Evolutionary conservation across 2,329 filamentous ascomycete species (phyloP).

Genomic region (Exophiala mesophila): DNA sequence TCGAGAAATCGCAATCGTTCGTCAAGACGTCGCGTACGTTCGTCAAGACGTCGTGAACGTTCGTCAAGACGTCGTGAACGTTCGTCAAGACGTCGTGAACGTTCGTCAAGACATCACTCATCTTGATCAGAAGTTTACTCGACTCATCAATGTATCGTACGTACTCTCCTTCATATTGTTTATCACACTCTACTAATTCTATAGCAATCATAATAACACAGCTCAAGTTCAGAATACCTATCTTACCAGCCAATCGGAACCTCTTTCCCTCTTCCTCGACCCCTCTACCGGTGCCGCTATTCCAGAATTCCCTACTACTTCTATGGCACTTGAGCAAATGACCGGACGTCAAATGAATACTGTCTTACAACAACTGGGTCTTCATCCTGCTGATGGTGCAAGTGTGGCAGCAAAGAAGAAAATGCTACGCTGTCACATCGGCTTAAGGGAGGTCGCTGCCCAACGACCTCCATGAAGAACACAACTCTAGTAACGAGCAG

Average conservation of each 20-base stretch:
- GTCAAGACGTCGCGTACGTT: slow-evolving; percentile 1
- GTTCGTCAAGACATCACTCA: slow-evolving; percentile 12
- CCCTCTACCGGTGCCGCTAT: slow-evolving; percentile 10
- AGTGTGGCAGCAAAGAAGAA: slow-evolving; percentile 13
- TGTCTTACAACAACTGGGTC: slow-evolving; percentile 13
- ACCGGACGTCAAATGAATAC: slow-evolving; percentile 10
- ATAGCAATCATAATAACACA: slow-evolving; percentile 16
- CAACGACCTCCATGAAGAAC: slow-evolving; percentile 4
- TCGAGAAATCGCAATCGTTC: slow-evolving; percentile 11
- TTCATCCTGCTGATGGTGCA: slow-evolving; percentile 11
- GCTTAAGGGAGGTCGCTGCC: slow-evolving; percentile 13
- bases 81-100: slow-evolving; percentile 14
- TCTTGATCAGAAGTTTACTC: slow-evolving; percentile 14
- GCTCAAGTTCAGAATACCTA: slow-evolving; percentile 17
- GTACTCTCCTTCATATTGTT: slow-evolving; percentile 12
- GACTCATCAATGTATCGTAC: slow-evolving; percentile 14
- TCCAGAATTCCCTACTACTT: slow-evolving; percentile 11
- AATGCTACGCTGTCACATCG: slow-evolving; percentile 14
- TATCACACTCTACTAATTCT: slow-evolving; percentile 18
- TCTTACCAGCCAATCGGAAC: slow-evolving; percentile 12
- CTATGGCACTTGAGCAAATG: slow-evolving; percentile 9
- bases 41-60: slow-evolving; percentile 14
- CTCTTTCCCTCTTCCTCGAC: slow-evolving; percentile 11
- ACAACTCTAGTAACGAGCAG: slow-evolving; percentile 5
- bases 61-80: slow-evolving; percentile 14